Evolutionary conservation across 495 filamentous ascomycete genomes (phyloP).

Genomic region (Lasiosphaeria ovina): DNA sequence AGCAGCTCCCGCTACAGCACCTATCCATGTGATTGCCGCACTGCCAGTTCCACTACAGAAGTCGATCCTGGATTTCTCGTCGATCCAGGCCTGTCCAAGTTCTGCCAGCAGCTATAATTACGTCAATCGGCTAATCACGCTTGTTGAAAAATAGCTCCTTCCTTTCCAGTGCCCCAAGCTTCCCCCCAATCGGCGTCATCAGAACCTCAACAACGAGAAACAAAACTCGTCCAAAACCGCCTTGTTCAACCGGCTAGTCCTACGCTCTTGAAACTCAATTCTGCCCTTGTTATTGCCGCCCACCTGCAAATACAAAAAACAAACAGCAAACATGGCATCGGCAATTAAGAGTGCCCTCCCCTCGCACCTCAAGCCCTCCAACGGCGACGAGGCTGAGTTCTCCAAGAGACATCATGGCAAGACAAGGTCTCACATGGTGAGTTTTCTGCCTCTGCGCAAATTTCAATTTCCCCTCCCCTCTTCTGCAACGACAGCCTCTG

Average conservation of each 20-base stretch:
- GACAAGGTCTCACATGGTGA: conserved; percentile 92
- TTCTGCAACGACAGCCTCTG: neutral
- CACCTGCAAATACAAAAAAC: conserved; percentile 8
- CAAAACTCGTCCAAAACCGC: neutral
- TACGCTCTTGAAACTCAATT: neutral
- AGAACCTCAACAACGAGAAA: neutral
- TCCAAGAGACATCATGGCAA: conserved; percentile 85
- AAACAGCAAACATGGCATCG: conserved; percentile 60
- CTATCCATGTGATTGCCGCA: conserved; percentile 23
- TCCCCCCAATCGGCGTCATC: conserved; percentile 13
- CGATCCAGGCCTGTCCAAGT: conserved; percentile 17
- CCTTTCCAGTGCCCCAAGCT: conserved; percentile 6
- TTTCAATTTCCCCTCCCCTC: conserved; percentile 5
- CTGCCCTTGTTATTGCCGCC: neutral
- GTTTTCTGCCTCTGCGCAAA: conserved; percentile 39
- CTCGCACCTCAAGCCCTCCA: conserved; percentile 70
- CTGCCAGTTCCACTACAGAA: conserved; percentile 21
- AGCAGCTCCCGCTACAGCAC: too few species aligned
- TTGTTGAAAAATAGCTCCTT: conserved; percentile 16
- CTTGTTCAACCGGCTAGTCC: neutral
- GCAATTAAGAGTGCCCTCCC: conserved; percentile 70
- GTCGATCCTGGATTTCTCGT: conserved; percentile 15
- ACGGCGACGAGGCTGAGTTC: conserved; percentile 52
- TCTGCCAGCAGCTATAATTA: conserved; percentile 25
- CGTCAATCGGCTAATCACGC: conserved; percentile 37